Percentiles rank a stretch among this genome's conserved stretches.
These are phyloP conservation scores for Blastobotrys illinoisensis DNA, from an alignment of 1,139 yeast species.

Conservation along the genomic window DNA sequence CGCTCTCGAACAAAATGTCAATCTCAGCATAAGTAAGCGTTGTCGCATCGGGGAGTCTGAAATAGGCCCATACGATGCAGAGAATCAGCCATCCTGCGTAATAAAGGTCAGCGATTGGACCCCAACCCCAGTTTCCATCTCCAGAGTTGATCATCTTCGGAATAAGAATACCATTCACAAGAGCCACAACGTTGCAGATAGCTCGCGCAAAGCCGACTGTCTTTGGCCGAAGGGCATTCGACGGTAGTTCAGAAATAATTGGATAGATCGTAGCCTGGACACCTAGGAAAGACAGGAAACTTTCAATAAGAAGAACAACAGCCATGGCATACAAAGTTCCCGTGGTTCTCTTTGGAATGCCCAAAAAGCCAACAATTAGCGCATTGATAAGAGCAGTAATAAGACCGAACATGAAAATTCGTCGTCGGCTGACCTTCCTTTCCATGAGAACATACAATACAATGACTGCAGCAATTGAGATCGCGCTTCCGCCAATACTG, in stretches of 20 bases:
- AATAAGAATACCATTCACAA: slow-evolving; percentile 39
- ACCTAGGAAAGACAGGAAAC: slow-evolving; percentile 41
- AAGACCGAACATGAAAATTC: slow-evolving; percentile 44
- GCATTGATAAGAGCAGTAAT: slow-evolving; percentile 34
- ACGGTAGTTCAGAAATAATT: slow-evolving; percentile 51
- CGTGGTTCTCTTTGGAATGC: slow-evolving; percentile 2
- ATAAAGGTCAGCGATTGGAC: slow-evolving; percentile 52
- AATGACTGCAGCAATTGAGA: slow-evolving; percentile 17
- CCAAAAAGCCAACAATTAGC: slow-evolving; percentile 24
- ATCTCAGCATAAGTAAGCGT: slow-evolving; percentile 55
- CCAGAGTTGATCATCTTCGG: slow-evolving; percentile 55
- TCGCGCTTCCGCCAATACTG: slow-evolving; percentile 21
- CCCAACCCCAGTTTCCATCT: slow-evolving; percentile 51
- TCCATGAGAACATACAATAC: slow-evolving; percentile 9
- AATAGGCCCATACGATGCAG: slow-evolving; percentile 41
- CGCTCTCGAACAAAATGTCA: slow-evolving; percentile 33
- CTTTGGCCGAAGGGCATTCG: slow-evolving; percentile 48
- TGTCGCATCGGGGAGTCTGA: slow-evolving; percentile 55
- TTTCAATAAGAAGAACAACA: slow-evolving; percentile 19
- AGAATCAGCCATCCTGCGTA: slow-evolving; percentile 43
- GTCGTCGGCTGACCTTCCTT: slow-evolving; percentile 42
- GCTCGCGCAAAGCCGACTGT: slow-evolving; percentile 50
- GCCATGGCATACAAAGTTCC: slow-evolving; percentile 8
- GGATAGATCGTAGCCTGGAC: slow-evolving; percentile 55
- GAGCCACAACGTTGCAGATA: slow-evolving; percentile 41